Conservation (phyloP, 2,329 filamentous ascomycete species). For the Fusarium sp. region DNA sequence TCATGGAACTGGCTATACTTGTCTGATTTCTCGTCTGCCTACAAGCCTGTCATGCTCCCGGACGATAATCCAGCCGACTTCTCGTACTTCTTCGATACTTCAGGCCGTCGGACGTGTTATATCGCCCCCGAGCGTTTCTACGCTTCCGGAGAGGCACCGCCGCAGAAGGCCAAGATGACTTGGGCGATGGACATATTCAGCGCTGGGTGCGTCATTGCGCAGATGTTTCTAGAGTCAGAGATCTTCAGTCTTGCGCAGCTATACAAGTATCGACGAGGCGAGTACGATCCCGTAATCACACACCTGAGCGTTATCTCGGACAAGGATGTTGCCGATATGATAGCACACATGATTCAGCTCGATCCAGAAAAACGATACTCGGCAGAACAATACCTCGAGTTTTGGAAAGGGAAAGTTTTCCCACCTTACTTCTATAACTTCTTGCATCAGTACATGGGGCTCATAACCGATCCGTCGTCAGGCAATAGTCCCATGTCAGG, state of each 20-base stretch:
- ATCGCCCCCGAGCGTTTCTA: conserved; percentile 93
- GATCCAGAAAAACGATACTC: conserved; percentile 92
- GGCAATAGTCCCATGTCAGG: conserved; percentile 77
- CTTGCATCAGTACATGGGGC: conserved; percentile 95
- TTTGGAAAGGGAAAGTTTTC: conserved; percentile 92
- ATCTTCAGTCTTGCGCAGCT: conserved; percentile 98
- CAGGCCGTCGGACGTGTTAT: conserved; percentile 90
- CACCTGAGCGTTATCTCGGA: conserved; percentile 89
- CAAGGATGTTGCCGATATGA: conserved; percentile 84
- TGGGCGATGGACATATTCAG: conserved; percentile 99
- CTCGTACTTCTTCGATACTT: conserved; percentile 97
- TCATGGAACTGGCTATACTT: conserved; percentile 99
- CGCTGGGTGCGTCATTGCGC: conserved; percentile 93
- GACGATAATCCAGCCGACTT: conserved; percentile 98
- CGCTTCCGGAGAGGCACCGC: conserved; percentile 71
- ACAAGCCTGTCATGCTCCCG: conserved; percentile 92
- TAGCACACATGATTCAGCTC: conserved; percentile 94
- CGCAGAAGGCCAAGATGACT: conserved; percentile 67
- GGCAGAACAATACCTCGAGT: conserved; percentile 91
- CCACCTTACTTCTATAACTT: conserved; percentile 98
- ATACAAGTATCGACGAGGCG: conserved; percentile 90
- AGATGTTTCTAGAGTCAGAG: conserved; percentile 92
- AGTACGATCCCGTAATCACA: conserved; percentile 86
- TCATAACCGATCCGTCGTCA: conserved; percentile 89
- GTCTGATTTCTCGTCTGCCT: conserved; percentile 94